Base-by-base conservation (phyloP, 495 filamentous ascomycete species). In the Aeminium ludgeri region DNA sequence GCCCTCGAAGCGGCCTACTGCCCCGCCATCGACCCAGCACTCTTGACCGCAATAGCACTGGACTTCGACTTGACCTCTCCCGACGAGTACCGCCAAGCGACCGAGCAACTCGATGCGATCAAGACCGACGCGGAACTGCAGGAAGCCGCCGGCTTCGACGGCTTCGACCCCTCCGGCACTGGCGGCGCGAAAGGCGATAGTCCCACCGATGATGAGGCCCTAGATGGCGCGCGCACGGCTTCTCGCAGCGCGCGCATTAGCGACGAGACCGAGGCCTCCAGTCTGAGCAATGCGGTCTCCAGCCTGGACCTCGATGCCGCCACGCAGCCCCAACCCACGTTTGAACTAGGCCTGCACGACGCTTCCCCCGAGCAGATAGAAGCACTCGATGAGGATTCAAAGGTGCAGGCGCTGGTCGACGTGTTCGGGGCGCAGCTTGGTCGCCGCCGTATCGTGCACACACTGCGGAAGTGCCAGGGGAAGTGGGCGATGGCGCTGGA, bases 111-210 rank as follows among this genome's bases (percentile, higher is more conserved):
- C 1, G 59, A 76, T 16, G 37, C 56, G 1, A 55, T 93, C 6
- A 76, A 74, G 34, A 58, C 68, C 8, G 59, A 63, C 28, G 82
- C 79, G 0, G 48, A 64, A 16, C 64, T 67, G 16, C 78, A 87
- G 46, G 76, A 83, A 48, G 63, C 68, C 12, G 69, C 73, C 0
- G 75, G 72, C 0, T 91, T 91, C 53, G n/a, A n/a, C n/a, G n/a
- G n/a, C n/a, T n/a, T n/a, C n/a, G 83, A 93, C 44, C 74, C 83
- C 0, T 85, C 80, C 10, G 84, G 80, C 2, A 73, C 72, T 27
- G 69, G 73, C 30, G 41, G 35, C 18, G 30, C 2, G 20, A 52
- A 52, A 10, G 56, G 51, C 25, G 46, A 49, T 25, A 36, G 57
- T 11, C 20, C 39, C 17, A 36, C 16, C 17, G 34, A 49, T 12